A percentile compares a stretch with the other conserved stretches of the same genome.
phyloP scores from a whole-genome alignment of 768 basidiomycete genomes.

The Boletus rex-veris region DNA sequence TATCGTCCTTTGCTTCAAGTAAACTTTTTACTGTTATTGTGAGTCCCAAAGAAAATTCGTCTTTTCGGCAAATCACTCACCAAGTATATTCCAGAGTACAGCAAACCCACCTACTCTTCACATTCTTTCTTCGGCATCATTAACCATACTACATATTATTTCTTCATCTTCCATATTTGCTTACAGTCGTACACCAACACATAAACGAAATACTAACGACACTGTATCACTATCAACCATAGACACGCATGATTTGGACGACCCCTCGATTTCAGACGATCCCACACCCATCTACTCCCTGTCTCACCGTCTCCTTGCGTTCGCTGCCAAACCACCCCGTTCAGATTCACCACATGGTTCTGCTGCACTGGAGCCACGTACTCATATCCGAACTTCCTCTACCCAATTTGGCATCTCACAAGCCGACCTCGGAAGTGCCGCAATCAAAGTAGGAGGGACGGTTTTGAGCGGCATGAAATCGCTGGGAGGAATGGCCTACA shows the following conservation, averaged over 20 bases:
- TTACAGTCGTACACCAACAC: conserved; percentile 15
- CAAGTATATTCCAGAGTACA: conserved; percentile 45
- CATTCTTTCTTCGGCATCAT: conserved; percentile 53
- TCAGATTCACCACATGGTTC: conserved; percentile 19
- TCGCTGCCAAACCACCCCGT: conserved; percentile 39
- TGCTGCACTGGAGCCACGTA: conserved; percentile 17
- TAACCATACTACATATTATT: conserved; percentile 40
- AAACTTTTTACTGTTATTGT: conserved; percentile 17
- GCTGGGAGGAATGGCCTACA: conserved; percentile 57
- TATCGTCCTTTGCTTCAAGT: not conserved
- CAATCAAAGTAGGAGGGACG: conserved; percentile 56
- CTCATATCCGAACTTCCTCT: conserved; percentile 23
- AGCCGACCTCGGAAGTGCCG: conserved; percentile 51
- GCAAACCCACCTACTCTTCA: conserved; percentile 38
- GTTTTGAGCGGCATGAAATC: conserved; percentile 65
- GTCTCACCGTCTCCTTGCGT: conserved; percentile 64
- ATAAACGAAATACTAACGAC: conserved; percentile 35
- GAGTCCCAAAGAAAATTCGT: conserved; percentile 28
- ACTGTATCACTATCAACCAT: conserved; percentile 38
- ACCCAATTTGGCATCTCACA: conserved; percentile 37
- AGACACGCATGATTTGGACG: conserved; percentile 20
- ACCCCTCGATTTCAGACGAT: conserved; percentile 14
- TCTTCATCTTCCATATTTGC: conserved; percentile 28
- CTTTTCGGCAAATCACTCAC: not conserved
- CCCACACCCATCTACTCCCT: conserved; percentile 52